Conservation (phyloP, 2,329 filamentous ascomycete species). For the Aspergillus caelatus region DNA sequence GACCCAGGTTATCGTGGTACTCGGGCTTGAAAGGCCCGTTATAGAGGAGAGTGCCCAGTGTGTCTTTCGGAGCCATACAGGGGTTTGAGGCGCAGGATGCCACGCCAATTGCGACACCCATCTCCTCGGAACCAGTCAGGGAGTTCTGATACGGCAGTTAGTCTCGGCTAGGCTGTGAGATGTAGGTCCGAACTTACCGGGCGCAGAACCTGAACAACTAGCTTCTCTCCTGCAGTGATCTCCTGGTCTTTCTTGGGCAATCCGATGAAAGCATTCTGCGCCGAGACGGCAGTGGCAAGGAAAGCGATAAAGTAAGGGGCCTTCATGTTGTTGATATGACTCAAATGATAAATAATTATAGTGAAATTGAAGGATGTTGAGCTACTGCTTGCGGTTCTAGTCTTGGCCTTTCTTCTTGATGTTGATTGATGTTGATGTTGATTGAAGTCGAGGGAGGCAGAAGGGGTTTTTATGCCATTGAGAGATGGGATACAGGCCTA, state of each 20-base stretch:
- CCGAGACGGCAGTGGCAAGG: slow-evolving; percentile 27
- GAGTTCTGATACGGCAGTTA: slow-evolving; percentile 23
- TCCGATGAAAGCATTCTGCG: slow-evolving; percentile 31
- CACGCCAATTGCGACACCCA: slow-evolving; percentile 35
- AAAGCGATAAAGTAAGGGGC: slow-evolving; percentile 21
- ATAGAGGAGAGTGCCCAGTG: slow-evolving; percentile 31
- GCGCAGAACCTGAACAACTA: slow-evolving; percentile 34
- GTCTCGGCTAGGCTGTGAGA: neutral
- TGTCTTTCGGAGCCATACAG: slow-evolving; percentile 24
- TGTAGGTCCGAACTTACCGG: slow-evolving; percentile 21
- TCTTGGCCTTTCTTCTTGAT: neutral
- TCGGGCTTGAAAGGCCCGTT: slow-evolving; percentile 30
- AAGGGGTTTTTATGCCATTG: neutral
- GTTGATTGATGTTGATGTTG: neutral
- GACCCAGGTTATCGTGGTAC: slow-evolving; percentile 27
- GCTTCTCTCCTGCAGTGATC: slow-evolving; percentile 23
- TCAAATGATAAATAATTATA: neutral
- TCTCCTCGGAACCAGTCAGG: slow-evolving; percentile 29
- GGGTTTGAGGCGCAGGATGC: slow-evolving; percentile 23
- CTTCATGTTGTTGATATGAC: slow-evolving; percentile 25
- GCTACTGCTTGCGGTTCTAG: neutral
- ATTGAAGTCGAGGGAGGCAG: neutral
- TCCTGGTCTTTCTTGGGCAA: slow-evolving; percentile 23
- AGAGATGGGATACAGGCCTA: neutral
- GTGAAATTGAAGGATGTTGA: neutral